phyloP scores from a whole-genome alignment of 164 flowering plant genomes.

The Cinnamomum micranthum region DNA sequence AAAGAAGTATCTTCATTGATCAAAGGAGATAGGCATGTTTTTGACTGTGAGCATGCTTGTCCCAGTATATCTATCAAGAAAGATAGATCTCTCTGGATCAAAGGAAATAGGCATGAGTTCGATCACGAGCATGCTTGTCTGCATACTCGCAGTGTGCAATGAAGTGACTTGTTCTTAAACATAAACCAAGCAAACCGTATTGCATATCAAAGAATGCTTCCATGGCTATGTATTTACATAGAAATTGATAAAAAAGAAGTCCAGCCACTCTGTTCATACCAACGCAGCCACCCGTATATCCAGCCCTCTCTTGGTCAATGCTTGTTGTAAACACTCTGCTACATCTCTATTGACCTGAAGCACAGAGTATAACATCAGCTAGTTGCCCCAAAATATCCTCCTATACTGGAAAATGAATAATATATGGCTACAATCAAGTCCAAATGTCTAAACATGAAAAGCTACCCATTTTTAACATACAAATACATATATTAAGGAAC shows the following conservation, averaged over 20 bases:
- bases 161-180: background rate
- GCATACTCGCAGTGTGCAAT: background rate
- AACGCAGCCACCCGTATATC: constrained; percentile 66
- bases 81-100: too few relatives aligned
- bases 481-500: background rate
- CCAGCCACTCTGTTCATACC: constrained; percentile 33
- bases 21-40: background rate
- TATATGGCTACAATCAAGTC: background rate
- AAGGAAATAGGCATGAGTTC: background rate
- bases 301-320: constrained; percentile 52
- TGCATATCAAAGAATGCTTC: background rate
- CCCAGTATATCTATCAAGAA: too few relatives aligned
- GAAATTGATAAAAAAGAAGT: background rate
- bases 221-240: background rate
- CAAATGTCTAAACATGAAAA: background rate
- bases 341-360: constrained; percentile 72
- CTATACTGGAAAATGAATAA: too few relatives aligned
- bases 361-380: constrained; percentile 3
- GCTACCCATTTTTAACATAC: background rate
- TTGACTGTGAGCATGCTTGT: background rate
- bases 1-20: background rate
- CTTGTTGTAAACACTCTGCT: constrained; percentile 53
- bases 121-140: background rate
- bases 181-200: background rate
- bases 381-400: background rate